phyloP scores from a whole-genome alignment of 2,329 filamentous ascomycete genomes.

The Metarhizium robertsii region DNA sequence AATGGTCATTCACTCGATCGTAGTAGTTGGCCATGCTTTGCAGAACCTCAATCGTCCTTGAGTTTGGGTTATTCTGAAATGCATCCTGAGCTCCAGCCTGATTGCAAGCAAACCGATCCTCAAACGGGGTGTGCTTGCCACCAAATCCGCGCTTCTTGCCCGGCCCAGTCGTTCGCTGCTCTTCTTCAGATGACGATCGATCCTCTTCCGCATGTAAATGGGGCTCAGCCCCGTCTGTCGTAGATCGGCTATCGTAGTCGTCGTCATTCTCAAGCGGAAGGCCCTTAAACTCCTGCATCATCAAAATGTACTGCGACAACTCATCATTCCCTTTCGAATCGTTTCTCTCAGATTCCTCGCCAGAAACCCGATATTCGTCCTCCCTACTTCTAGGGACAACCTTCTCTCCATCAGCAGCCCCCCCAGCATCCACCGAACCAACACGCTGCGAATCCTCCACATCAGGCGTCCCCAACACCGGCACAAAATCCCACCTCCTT shows the following conservation, averaged over 20 bases:
- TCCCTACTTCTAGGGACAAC: neutral
- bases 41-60: conserved; percentile 64
- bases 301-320: conserved; percentile 54
- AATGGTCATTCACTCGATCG: conserved; percentile 62
- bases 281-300: conserved; percentile 50
- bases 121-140: conserved; percentile 25
- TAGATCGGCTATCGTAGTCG: conserved; percentile 26
- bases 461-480: conserved; percentile 26
- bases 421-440: conserved; percentile 13
- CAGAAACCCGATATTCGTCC: neutral
- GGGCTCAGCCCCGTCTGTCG: conserved; percentile 1
- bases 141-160: neutral
- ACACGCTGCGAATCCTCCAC: conserved; percentile 18
- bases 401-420: conserved; percentile 1
- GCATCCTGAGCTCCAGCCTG: conserved; percentile 37
- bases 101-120: conserved; percentile 46
- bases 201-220: conserved; percentile 1
- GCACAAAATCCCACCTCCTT: conserved; percentile 28
- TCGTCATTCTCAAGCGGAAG: conserved; percentile 46
- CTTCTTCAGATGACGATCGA: neutral
- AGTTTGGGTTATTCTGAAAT: conserved; percentile 56
- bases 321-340: conserved; percentile 33
- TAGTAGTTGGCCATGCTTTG: conserved; percentile 76
- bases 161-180: neutral
- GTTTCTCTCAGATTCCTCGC: neutral